Percentiles rank a stretch among this genome's conserved stretches.
These are phyloP conservation scores for Eucalyptus paniculata DNA, from an alignment of 345 rosid species.

Conservation along the genomic window DNA sequence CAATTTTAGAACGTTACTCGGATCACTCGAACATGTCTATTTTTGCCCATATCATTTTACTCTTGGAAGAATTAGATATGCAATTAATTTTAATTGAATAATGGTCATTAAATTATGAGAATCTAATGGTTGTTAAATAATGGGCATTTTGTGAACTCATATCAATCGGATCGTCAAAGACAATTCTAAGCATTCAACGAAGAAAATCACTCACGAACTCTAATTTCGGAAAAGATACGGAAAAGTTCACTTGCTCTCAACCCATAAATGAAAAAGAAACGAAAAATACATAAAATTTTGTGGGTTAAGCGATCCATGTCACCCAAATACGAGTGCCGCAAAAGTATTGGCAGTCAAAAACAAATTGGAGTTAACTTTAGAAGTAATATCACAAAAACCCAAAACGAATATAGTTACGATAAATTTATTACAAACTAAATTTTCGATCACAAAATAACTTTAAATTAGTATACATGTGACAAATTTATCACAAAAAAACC, in stretches of 20 bases:
- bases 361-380: no score
- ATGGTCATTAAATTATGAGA: not conserved
- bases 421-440: accelerated
- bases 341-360: no score
- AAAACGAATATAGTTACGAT: accelerated
- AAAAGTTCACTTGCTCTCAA: not conserved
- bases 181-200: not conserved
- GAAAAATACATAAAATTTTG: not conserved
- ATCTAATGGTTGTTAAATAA: not conserved
- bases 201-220: not conserved
- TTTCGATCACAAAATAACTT: accelerated
- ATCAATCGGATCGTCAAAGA: not conserved
- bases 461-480: accelerated
- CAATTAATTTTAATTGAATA: no score
- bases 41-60: not conserved
- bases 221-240: no score
- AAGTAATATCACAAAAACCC: no score
- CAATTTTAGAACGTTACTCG: not conserved
- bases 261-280: not conserved
- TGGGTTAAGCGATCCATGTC: not conserved
- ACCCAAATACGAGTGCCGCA: not conserved
- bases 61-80: not conserved
- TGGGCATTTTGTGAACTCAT: not conserved
- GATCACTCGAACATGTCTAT: not conserved
- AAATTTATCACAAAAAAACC: no score